These are phyloP conservation scores for Solanum clarkiae DNA, from an alignment of 257 asterid species.

Conservation along the genomic window DNA sequence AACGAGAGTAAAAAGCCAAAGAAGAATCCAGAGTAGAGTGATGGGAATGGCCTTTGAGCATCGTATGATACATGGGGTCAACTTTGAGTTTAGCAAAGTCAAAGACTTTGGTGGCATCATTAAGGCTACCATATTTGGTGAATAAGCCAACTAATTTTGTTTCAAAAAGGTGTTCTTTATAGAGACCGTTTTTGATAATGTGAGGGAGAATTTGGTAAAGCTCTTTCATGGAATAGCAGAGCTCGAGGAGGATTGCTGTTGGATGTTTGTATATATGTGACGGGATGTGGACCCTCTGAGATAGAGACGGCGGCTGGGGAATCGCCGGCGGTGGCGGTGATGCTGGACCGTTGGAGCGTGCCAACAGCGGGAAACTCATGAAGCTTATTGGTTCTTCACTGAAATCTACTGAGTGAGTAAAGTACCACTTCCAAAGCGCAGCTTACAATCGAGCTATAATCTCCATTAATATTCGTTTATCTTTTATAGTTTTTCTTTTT, in stretches of 20 bases:
- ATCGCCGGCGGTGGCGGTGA: neutral
- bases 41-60: slow-evolving; percentile 58
- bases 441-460: neutral
- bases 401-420: neutral
- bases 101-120: slow-evolving; percentile 61
- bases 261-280: slow-evolving; percentile 64
- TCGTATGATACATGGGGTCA: slow-evolving; percentile 63
- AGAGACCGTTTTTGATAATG: slow-evolving; percentile 57
- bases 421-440: neutral
- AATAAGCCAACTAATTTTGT: slow-evolving; percentile 77
- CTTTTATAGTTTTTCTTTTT: neutral
- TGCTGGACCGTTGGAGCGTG: neutral
- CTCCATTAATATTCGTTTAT: neutral
- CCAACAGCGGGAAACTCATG: slow-evolving; percentile 2
- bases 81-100: slow-evolving; percentile 46
- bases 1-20: slow-evolving; percentile 40
- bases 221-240: slow-evolving; percentile 55
- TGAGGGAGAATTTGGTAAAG: slow-evolving; percentile 74
- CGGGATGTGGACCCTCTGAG: slow-evolving; percentile 35
- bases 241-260: slow-evolving; percentile 64
- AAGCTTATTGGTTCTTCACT: neutral
- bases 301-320: neutral
- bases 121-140: slow-evolving; percentile 57
- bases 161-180: slow-evolving; percentile 57
- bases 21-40: slow-evolving; percentile 28